Evolutionary conservation across 2,329 filamentous ascomycete genomes (phyloP), one percentile per base, ranked within the genome.

Genomic region (Xylariaceae sp.): DNA sequence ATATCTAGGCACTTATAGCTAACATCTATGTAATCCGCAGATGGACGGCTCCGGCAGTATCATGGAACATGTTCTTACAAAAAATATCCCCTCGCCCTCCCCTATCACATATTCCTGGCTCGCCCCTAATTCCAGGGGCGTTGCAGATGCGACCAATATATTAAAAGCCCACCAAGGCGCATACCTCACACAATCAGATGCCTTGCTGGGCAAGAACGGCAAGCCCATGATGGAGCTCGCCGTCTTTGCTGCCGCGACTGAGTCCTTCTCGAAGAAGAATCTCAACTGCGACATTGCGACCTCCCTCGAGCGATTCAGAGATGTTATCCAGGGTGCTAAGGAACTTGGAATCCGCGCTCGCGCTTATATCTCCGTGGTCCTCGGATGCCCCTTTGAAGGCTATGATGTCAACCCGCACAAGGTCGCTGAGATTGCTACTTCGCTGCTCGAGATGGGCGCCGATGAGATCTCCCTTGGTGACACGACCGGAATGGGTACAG

Each of bases 381-480:
- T 95, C 4, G 89, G 88, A 1, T 95, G 90, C 65, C 90, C 90
- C 0, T 94, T 88, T 62, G 85, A 87, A 66, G 86, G 86, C 2
- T 79, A 80, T 70, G 82, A 86, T 56, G 85, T 88, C 2, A 77
- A 86, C 66, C 85, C 85, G 37, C 80, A 82, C 68, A 78, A 76
- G 62, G 86, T 89, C 0, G 85, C 85, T 0, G 82, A 88, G 65
- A 83, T 89, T 50, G 87, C 88, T 0, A 82, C 78, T 61, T 85
- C 79, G 69, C 76, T 96, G 53, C 79, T 96, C 1, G 89, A 92
- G 69, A 89, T 93, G 79, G 92, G 92, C 15, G 92, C 90, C 17
- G 90, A 96, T 70, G 91, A 96, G 78, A 92, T 97, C 66, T 89
- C 89, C 1, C 82, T 96, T 0, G 92, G 91, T 5, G 92, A 96